phyloP scores from a whole-genome alignment of 345 rosid genomes.

The Eucalyptus pumila region DNA sequence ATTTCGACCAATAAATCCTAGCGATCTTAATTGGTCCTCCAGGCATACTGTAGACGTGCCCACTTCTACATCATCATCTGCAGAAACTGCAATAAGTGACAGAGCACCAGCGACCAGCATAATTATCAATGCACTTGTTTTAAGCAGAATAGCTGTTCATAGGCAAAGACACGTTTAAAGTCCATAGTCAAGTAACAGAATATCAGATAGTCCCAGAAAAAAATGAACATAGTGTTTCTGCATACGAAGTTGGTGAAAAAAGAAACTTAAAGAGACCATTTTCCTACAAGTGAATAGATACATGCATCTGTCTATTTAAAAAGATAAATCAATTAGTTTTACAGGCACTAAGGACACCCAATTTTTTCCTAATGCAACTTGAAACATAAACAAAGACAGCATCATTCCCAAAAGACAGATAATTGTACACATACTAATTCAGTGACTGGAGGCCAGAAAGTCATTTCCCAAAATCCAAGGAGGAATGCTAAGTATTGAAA shows the following conservation, averaged over 20 bases:
- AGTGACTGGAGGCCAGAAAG: neutral
- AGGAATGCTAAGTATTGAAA: neutral
- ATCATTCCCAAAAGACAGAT: neutral
- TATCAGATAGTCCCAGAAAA: neutral
- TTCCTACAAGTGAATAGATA: neutral
- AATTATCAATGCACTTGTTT: neutral
- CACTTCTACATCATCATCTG: slow-evolving; percentile 7
- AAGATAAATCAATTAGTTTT: neutral
- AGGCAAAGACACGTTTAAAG: neutral
- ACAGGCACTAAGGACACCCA: neutral
- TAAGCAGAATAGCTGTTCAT: neutral
- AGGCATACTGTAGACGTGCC: slow-evolving; percentile 28
- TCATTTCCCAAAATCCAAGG: neutral
- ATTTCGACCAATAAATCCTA: slow-evolving; percentile 34
- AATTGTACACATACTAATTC: neutral
- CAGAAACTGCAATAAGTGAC: neutral
- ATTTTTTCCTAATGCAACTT: neutral
- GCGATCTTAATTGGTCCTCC: slow-evolving; percentile 56
- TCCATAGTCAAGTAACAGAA: neutral
- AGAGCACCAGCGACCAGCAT: neutral
- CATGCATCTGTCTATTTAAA: neutral
- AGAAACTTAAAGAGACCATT: neutral
- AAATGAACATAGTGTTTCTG: neutral
- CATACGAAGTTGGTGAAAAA: neutral
- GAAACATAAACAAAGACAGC: neutral